Percentiles rank a stretch among this genome's conserved stretches.
Evolutionary conservation across 2,329 filamentous ascomycete species (phyloP).

Genomic region (Ophiostoma sp.): DNA sequence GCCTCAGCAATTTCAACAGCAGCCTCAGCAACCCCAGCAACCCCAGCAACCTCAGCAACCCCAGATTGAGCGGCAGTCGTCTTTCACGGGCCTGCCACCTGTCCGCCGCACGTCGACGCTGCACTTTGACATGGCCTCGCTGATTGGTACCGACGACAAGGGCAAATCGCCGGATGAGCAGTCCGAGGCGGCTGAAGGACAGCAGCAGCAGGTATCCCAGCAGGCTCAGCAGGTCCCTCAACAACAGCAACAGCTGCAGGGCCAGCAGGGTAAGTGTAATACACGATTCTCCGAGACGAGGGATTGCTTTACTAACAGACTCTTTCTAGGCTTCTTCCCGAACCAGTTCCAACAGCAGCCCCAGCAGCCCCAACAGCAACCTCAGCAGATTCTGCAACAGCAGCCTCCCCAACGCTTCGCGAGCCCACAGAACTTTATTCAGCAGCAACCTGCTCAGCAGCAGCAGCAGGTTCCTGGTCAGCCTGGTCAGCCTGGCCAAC

Average conservation of each 20-base stretch:
- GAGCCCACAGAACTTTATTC: conserved; percentile 2
- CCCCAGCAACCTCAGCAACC: background rate
- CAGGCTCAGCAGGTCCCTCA: conserved; percentile 14
- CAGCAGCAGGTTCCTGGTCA: background rate
- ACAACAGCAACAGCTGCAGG: conserved; percentile 23
- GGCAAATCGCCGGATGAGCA: conserved; percentile 8
- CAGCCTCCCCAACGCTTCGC: conserved; percentile 14
- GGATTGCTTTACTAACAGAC: background rate
- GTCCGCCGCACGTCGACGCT: conserved; percentile 57
- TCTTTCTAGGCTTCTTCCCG: background rate
- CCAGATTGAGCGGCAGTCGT: conserved; percentile 42
- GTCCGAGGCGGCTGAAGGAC: conserved; percentile 21
- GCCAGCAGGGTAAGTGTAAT: background rate
- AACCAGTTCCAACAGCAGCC: conserved; percentile 22
- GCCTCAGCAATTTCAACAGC: conserved; percentile 8
- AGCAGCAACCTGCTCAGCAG: background rate
- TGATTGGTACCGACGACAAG: conserved; percentile 36
- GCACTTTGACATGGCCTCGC: conserved; percentile 45
- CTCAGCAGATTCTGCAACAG: background rate
- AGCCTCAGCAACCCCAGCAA: background rate
- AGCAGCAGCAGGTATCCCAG: conserved; percentile 14
- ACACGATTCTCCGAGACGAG: no score
- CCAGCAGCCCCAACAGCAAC: conserved; percentile 15
- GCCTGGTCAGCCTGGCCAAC: background rate
- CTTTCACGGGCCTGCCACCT: conserved; percentile 59